Conservation (phyloP, 495 filamentous ascomycete species). For the Aspergillus biplanus region DNA sequence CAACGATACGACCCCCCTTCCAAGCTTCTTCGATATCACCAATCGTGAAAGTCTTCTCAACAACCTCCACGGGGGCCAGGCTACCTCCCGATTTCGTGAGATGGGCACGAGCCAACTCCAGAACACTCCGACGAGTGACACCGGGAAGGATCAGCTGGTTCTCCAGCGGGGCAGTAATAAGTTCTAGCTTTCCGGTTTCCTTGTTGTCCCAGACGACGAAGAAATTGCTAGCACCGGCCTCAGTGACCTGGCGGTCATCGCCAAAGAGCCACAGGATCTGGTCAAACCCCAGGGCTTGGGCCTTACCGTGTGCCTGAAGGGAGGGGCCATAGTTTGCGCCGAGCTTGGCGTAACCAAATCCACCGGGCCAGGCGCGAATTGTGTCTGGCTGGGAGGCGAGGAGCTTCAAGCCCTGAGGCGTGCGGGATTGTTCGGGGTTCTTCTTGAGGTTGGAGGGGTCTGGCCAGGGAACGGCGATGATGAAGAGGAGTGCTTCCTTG, state of each 20-base stretch:
- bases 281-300: slow-evolving; percentile 69
- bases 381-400: slow-evolving; percentile 76
- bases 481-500: slow-evolving; percentile 80
- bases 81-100: slow-evolving; percentile 44
- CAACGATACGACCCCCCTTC: slow-evolving; percentile 75
- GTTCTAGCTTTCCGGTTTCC: slow-evolving; percentile 65
- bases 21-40: slow-evolving; percentile 72
- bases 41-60: slow-evolving; percentile 82
- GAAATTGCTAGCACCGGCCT: slow-evolving; percentile 92
- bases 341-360: slow-evolving; percentile 88
- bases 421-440: slow-evolving; percentile 29
- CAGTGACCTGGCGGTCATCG: slow-evolving; percentile 73
- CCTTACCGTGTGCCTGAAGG: slow-evolving; percentile 74
- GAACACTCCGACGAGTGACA: slow-evolving; percentile 75
- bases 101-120: slow-evolving; percentile 71
- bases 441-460: slow-evolving; percentile 42
- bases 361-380: slow-evolving; percentile 90
- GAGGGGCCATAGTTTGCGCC: slow-evolving; percentile 91
- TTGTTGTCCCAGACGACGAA: slow-evolving; percentile 79
- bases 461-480: slow-evolving; percentile 79
- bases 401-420: slow-evolving; percentile 66
- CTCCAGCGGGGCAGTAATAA: slow-evolving; percentile 81
- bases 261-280: slow-evolving; percentile 95
- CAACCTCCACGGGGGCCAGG: slow-evolving; percentile 66
- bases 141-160: slow-evolving; percentile 84